Evolutionary conservation across 176 grass and related monocot genomes (phyloP), one percentile per base, ranked within the genome.

Genomic region (Aegilops bicornis): DNA sequence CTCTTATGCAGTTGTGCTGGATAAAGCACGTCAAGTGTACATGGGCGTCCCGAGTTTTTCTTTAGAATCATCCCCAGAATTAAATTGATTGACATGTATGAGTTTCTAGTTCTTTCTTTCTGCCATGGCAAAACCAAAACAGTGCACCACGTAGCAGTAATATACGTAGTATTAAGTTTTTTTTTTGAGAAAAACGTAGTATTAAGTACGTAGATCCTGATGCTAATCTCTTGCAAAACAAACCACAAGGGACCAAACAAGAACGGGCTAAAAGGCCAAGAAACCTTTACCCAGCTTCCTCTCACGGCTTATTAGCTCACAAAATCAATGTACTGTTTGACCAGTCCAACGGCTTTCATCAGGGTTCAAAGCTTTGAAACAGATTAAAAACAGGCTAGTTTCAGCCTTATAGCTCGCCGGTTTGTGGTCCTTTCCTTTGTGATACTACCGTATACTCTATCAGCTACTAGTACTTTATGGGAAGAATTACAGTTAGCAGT

Each of bases 151-250:
- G 17, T 19, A 54, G 17, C 20, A 56, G 47, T 50, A 50, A 11
- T 12, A 12, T 43, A 43, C 30, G 12, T 47, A 47, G 12, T 47
- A 20, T 24, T 56, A 59, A 63, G 56, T 27, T 27, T 27, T 27
- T 27, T 27, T 27, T 27, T 27, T 27, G 27, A 27, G 27, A 27
- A 27, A 27, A 27, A 45, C 10, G 13, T 48, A 48, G 4, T 52
- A 20, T 25, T 58, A 61, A 64, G 58, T 29, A 8, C 12, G 23
- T 50, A 9, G 52, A 72, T 1, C 2, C 84, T 79, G 75, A 84
- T 79, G 80, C 89, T 74, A 76, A 69, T 68, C 74, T 64, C 76
- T 50, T 45, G 68, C 76, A 30, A 79, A 87, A 84, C 85, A 84
- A 84, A 73, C 67, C 25, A 25, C 85, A 76, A 84, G 69, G n/a